Evolutionary conservation across 306 rosid species (phyloP), one percentile per base, ranked within the genome.

Genomic region (Mimosa pudica): DNA sequence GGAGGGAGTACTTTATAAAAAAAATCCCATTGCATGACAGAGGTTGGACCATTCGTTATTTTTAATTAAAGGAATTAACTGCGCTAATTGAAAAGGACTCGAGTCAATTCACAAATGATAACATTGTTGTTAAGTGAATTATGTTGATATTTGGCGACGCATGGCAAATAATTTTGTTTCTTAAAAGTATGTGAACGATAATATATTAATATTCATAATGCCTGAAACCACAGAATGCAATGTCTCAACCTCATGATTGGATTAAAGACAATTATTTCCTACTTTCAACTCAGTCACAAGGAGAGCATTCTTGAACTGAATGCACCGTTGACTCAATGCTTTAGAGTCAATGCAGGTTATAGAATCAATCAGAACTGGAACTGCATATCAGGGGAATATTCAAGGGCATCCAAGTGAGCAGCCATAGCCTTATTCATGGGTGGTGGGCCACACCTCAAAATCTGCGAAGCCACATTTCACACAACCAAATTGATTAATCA

Each of bases 391-490:
- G 97, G 75, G 61, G 89, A 46, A 78, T 95, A 95, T 70, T 75
- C 93, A 60, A 95, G 85, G 75, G 87, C 88, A 3, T 93, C 95
- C 9, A 95, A 94, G 83, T 91, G 92, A 75, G 75, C 92, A 33
- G 86, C 90, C 98, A 95, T 93, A 73, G 97, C 99, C 87, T 95
- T 95, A 93, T 95, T 95, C 99, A 95, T 95, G 1, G 98, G 99
- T 9, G 99, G 99, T 2, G 99, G 98, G 8, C 99, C 99, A 20
- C 99, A 95, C 82, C 99, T 87, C 74, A 95, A 78, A 51, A 95
- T 82, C 99, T 95, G 89, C 85, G 83, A 45, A 70, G 77, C 61
- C 16, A n/a, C 80, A 62, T 67, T 79, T 71, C 24, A 14, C 75
- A n/a, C 75, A 62, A 61, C 4, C 48, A 51, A 16, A 79, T 33